These are phyloP conservation scores for Pseudonitzschia pungens DNA, from an alignment of 108 stramenopile species.

Conservation along the genomic window DNA sequence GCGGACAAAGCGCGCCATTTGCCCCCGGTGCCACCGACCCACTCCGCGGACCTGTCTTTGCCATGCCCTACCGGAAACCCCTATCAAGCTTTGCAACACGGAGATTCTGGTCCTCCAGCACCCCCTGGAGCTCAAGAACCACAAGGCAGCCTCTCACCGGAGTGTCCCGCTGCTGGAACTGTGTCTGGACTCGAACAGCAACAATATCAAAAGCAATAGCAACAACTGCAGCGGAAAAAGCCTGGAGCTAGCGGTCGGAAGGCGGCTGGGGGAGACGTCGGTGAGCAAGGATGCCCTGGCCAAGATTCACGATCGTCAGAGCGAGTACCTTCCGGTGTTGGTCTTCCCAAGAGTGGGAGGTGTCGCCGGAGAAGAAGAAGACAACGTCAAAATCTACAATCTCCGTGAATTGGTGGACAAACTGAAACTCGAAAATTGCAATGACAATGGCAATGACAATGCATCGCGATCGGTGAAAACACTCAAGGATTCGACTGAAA, in stretches of 20 bases:
- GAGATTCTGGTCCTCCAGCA: constrained; percentile 67
- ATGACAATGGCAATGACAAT: too few relatives aligned
- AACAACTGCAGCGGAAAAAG: background rate
- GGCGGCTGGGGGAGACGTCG: constrained; percentile 43
- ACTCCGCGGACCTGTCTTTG: constrained; percentile 60
- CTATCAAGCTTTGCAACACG: constrained; percentile 38
- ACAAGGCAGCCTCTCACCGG: constrained; percentile 54
- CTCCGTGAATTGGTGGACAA: too few relatives aligned
- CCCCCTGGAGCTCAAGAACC: constrained; percentile 59
- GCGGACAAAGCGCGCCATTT: constrained; percentile 20
- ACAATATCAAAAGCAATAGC: too few relatives aligned
- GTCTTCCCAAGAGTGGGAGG: too few relatives aligned
- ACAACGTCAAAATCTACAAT: too few relatives aligned
- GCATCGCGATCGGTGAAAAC: too few relatives aligned
- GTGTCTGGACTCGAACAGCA: too few relatives aligned
- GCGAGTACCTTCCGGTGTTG: constrained; percentile 23
- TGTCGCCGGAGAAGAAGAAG: too few relatives aligned
- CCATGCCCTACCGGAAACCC: constrained; percentile 40
- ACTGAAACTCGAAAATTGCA: background rate
- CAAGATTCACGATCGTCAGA: background rate
- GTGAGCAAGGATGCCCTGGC: background rate
- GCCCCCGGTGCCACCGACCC: constrained; percentile 51
- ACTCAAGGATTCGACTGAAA: too few relatives aligned
- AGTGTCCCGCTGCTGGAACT: constrained; percentile 66
- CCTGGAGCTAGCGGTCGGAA: constrained; percentile 19